Percentiles rank a stretch among this genome's conserved stretches.
Conservation (phyloP, 225 moss, liverwort and hornwort species). For the Neckera pumila region DNA sequence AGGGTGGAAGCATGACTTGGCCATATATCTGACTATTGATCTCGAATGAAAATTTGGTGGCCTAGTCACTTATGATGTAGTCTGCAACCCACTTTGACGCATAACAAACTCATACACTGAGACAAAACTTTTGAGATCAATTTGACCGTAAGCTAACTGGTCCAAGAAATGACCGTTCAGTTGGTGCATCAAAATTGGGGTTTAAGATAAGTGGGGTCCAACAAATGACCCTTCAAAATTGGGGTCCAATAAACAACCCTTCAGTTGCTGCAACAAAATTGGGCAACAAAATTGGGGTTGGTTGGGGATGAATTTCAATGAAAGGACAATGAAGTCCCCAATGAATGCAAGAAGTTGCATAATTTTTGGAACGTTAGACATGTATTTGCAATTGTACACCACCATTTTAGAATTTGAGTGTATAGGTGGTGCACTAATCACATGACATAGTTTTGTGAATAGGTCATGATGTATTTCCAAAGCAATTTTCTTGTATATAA, state of each 20-base stretch:
- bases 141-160: accelerated
- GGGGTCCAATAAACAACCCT: too few relatives aligned
- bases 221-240: too few relatives aligned
- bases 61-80: background rate
- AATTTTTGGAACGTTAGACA: background rate
- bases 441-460: accelerated
- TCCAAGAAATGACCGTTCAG: accelerated
- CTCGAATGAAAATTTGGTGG: background rate
- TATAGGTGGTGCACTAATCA: background rate
- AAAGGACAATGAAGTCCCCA: accelerated
- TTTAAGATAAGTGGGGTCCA: too few relatives aligned
- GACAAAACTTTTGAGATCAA: background rate
- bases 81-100: too few relatives aligned
- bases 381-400: accelerated
- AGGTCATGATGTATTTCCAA: accelerated
- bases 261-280: background rate
- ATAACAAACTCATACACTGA: too few relatives aligned
- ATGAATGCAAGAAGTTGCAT: background rate
- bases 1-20: background rate
- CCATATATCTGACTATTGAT: too few relatives aligned
- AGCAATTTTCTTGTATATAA: background rate
- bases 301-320: background rate
- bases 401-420: background rate
- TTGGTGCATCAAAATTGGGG: background rate
- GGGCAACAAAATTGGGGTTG: too few relatives aligned